phyloP scores from a whole-genome alignment of 345 rosid genomes.

The Leavenworthia alabamica region DNA sequence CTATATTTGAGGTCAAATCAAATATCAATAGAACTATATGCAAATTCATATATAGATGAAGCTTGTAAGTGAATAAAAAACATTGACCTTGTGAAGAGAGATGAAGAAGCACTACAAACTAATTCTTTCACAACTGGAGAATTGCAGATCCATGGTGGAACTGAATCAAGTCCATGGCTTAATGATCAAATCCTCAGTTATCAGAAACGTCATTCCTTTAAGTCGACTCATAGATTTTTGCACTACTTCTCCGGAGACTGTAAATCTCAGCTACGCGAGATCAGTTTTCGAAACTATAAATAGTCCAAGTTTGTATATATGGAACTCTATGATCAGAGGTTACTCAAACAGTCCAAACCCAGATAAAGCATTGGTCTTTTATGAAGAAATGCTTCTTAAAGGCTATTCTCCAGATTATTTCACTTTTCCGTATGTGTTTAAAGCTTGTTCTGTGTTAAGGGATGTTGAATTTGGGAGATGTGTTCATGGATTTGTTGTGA shows the following conservation, averaged over 20 bases:
- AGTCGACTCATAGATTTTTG: slow-evolving; percentile 30
- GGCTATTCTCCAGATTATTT: slow-evolving; percentile 27
- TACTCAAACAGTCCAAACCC: slow-evolving; percentile 19
- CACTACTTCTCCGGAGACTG: slow-evolving; percentile 16
- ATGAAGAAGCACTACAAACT: slow-evolving; percentile 28
- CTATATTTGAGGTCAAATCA: slow-evolving; percentile 1
- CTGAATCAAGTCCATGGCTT: slow-evolving; percentile 32
- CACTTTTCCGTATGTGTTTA: slow-evolving; percentile 33
- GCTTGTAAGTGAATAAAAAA: too few species aligned
- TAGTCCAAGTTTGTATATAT: slow-evolving; percentile 30
- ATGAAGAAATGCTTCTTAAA: slow-evolving; percentile 26
- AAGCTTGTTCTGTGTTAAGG: slow-evolving; percentile 26
- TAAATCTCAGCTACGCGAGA: slow-evolving; percentile 23
- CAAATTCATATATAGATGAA: too few species aligned
- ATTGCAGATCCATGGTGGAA: slow-evolving; percentile 27
- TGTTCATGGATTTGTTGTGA: slow-evolving; percentile 30
- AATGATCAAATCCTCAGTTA: slow-evolving; percentile 31
- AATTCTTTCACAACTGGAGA: slow-evolving; percentile 26
- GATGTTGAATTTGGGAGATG: slow-evolving; percentile 13
- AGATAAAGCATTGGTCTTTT: slow-evolving; percentile 23
- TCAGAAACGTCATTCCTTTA: slow-evolving; percentile 30
- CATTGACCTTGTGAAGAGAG: neutral
- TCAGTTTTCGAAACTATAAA: slow-evolving; percentile 24
- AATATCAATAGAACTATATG: neutral
- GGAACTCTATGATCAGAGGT: slow-evolving; percentile 42